Evolutionary conservation across 805 yeast species (phyloP).

Genomic region (Groenewaldozyma tartarivorans): DNA sequence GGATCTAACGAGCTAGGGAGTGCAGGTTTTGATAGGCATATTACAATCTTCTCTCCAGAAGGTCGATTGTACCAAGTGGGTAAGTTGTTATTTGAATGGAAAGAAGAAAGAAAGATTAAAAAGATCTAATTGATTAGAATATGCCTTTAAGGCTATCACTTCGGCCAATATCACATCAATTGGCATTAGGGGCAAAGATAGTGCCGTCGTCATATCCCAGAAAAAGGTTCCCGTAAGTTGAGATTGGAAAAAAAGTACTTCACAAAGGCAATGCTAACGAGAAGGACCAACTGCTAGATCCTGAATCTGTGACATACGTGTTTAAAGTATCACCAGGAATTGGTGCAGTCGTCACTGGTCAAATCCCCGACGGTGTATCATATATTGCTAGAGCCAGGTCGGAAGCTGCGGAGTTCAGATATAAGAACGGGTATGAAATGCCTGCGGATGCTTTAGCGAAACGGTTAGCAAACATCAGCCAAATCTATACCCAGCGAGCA

Average conservation of each 20-base stretch:
- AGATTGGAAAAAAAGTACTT: not conserved
- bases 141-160: slow-evolving; percentile 95
- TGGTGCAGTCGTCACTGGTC: slow-evolving; percentile 91
- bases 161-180: slow-evolving; percentile 83
- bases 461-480: slow-evolving; percentile 92
- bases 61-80: slow-evolving; percentile 91
- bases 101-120: not conserved
- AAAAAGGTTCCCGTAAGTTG: slow-evolving; percentile 66
- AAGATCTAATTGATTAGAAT: slow-evolving; percentile 38
- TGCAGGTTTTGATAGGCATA: slow-evolving; percentile 99
- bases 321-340: slow-evolving; percentile 72
- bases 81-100: slow-evolving; percentile 9
- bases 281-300: slow-evolving; percentile 81
- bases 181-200: slow-evolving; percentile 79
- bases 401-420: slow-evolving; percentile 94
- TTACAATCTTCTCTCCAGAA: slow-evolving; percentile 96
- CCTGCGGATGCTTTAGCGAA: slow-evolving; percentile 89
- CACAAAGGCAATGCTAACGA: no score
- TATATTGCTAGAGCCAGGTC: slow-evolving; percentile 82
- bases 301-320: slow-evolving; percentile 76
- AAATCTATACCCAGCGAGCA: slow-evolving; percentile 94
- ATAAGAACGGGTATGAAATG: slow-evolving; percentile 93
- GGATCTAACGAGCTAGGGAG: no score
- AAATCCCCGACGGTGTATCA: slow-evolving; percentile 78
- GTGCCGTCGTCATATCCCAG: slow-evolving; percentile 83